Evolutionary conservation across 768 basidiomycete species (phyloP).

Genomic region (Tephrocybe sp.): DNA sequence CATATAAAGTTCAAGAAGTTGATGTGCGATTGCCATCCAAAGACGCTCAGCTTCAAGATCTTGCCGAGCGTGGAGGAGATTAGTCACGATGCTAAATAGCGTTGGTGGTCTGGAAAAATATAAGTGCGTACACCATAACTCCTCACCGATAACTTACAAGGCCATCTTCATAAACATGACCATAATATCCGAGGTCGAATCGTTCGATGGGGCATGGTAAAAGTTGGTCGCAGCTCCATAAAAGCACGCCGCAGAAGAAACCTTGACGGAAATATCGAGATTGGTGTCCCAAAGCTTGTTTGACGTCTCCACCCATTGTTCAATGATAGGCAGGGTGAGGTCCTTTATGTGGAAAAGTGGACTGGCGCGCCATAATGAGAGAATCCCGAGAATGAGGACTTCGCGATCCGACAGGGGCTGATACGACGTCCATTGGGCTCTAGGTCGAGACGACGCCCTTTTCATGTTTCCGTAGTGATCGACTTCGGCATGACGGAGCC

Average conservation of each 20-base stretch:
- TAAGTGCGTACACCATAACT: not conserved
- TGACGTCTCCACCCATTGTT: slow-evolving; percentile 46
- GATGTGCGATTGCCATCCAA: slow-evolving; percentile 66
- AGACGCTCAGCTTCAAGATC: slow-evolving; percentile 65
- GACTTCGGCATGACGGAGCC: slow-evolving; percentile 58
- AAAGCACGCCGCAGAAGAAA: slow-evolving; percentile 54
- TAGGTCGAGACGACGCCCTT: slow-evolving; percentile 56
- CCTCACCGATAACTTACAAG: slow-evolving; percentile 37
- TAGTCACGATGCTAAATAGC: slow-evolving; percentile 52
- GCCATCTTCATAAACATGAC: slow-evolving; percentile 45
- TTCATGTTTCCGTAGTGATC: slow-evolving; percentile 58
- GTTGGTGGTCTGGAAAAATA: slow-evolving; percentile 37
- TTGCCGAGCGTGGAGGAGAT: slow-evolving; percentile 57
- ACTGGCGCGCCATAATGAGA: slow-evolving; percentile 66
- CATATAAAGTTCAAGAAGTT: slow-evolving; percentile 57
- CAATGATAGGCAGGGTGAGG: slow-evolving; percentile 37
- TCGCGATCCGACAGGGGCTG: slow-evolving; percentile 71
- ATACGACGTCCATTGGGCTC: slow-evolving; percentile 50
- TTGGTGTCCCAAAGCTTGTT: slow-evolving; percentile 62
- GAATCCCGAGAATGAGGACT: slow-evolving; percentile 65
- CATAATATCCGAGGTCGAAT: slow-evolving; percentile 25
- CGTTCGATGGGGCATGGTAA: slow-evolving; percentile 40
- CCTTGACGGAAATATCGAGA: slow-evolving; percentile 66
- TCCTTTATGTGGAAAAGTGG: slow-evolving; percentile 54
- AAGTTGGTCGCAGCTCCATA: slow-evolving; percentile 43